phyloP scores from a whole-genome alignment of 225 moss, liverwort and hornwort genomes.

The Pseudoscleropodium purum region DNA sequence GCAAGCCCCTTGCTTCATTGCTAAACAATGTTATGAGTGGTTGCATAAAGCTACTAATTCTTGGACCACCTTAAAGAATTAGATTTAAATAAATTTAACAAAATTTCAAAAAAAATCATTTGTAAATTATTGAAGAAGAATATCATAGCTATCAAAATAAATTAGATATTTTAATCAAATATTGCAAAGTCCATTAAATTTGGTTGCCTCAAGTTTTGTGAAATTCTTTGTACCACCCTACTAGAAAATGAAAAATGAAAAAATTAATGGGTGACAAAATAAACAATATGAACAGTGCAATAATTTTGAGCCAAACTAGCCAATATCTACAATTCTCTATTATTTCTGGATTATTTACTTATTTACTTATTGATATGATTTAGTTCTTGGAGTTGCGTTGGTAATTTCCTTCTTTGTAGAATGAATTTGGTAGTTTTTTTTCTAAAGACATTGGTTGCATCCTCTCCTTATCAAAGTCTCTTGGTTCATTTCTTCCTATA shows the following conservation, averaged over 20 bases:
- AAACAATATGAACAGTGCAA: neutral
- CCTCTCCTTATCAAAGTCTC: no score
- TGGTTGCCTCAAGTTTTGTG: no score
- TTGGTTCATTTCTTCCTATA: fast-evolving
- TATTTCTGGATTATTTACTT: neutral
- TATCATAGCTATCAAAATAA: neutral
- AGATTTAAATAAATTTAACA: neutral
- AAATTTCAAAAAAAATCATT: neutral
- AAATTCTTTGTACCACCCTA: neutral
- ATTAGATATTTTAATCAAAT: no score
- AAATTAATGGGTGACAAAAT: neutral
- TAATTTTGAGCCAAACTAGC: neutral
- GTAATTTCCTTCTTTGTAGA: no score
- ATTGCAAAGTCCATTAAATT: no score
- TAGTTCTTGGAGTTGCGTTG: fast-evolving
- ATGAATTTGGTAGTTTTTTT: fast-evolving
- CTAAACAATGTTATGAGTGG: no score
- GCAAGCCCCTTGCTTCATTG: no score
- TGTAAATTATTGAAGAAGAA: neutral
- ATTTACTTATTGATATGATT: neutral
- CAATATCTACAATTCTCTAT: neutral
- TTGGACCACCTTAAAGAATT: neutral
- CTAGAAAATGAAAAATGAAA: neutral
- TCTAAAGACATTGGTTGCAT: fast-evolving
- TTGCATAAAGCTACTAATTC: neutral